A percentile compares a stretch with the other conserved stretches of the same genome.
Conservation (phyloP, 2,329 filamentous ascomycete genomes). For the Colletotrichum filicis region DNA sequence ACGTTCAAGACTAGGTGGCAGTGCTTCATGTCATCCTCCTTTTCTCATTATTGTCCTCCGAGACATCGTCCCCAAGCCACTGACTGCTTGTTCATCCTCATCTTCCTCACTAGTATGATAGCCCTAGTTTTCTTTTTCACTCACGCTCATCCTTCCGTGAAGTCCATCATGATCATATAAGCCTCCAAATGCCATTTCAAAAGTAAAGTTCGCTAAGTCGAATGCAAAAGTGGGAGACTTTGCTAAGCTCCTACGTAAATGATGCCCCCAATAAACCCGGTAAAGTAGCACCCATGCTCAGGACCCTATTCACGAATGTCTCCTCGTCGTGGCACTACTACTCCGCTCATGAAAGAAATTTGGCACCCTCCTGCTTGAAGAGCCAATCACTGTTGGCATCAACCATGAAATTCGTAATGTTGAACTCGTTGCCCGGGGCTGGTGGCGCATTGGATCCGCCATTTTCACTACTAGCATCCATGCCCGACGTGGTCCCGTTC, state of each 20-base stretch:
- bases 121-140: too few relatives aligned
- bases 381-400: slow-evolving; percentile 81
- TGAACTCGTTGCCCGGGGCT: slow-evolving; percentile 69
- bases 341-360: slow-evolving; percentile 35
- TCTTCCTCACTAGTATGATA: not conserved
- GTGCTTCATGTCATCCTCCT: not conserved
- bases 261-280: not conserved
- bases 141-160: not conserved
- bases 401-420: slow-evolving; percentile 82
- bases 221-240: not conserved
- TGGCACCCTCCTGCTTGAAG: slow-evolving; percentile 63
- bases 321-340: not conserved
- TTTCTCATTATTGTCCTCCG: not conserved
- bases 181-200: not conserved
- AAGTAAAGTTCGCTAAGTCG: not conserved
- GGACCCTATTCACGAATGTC: not conserved
- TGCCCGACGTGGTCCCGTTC: slow-evolving; percentile 32
- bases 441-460: slow-evolving; percentile 43
- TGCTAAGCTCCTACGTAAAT: not conserved
- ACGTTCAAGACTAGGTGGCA: not conserved
- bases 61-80: not conserved
- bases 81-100: not conserved
- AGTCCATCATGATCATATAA: not conserved
- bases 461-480: slow-evolving; percentile 37
- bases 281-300: slow-evolving; percentile 6